Evolutionary conservation across 441 rosid genomes (phyloP).

Genomic region (Populus hybrid): DNA sequence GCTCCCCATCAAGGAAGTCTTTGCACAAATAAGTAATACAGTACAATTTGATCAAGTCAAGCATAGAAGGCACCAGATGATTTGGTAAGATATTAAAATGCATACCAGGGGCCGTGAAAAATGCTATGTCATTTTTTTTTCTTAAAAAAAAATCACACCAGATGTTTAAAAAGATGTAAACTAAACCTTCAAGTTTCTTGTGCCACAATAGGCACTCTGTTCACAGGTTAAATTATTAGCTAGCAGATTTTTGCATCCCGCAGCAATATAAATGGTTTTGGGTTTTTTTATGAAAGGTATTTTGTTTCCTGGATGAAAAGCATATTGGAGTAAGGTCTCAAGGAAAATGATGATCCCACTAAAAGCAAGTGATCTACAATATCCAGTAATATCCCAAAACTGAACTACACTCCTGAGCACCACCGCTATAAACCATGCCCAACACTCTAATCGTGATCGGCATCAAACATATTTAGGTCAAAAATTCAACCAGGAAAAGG

Average conservation of each 20-base stretch:
- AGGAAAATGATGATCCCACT: background rate
- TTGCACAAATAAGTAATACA: background rate
- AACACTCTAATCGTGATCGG: background rate
- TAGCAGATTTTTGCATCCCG: background rate
- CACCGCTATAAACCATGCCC: background rate
- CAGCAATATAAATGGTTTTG: background rate
- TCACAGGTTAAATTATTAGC: background rate
- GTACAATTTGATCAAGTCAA: background rate
- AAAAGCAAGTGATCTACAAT: background rate
- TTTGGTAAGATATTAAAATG: background rate
- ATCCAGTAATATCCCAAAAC: background rate
- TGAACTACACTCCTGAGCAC: background rate
- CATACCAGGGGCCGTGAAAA: background rate
- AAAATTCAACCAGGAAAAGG: background rate
- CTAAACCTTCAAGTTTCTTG: background rate
- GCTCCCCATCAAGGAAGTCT: background rate
- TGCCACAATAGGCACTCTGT: background rate
- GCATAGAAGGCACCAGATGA: background rate
- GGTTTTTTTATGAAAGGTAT: background rate
- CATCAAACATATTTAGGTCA: background rate
- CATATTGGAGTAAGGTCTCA: background rate
- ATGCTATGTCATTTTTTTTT: background rate
- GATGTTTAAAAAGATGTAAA: background rate
- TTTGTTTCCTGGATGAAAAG: background rate
- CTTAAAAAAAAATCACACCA: background rate